Percentiles rank a stretch among this genome's conserved stretches.
These are phyloP conservation scores for Coniella lustricola DNA, from an alignment of 2,329 filamentous ascomycete species.

Conservation along the genomic window DNA sequence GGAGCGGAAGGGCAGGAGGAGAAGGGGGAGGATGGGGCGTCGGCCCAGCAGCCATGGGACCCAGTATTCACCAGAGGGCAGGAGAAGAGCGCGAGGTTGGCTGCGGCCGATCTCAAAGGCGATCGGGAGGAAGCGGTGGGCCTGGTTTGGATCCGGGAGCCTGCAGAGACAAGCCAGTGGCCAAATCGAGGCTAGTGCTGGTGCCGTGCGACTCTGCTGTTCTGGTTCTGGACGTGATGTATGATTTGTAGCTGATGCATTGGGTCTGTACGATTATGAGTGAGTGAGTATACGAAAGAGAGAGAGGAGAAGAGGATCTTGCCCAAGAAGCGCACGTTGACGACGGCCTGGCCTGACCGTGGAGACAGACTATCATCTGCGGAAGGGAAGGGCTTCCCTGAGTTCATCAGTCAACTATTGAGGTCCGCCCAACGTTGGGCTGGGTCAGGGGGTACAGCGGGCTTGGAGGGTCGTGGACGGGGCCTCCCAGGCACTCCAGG, in stretches of 20 bases:
- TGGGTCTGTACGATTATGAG: neutral
- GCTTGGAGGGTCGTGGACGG: no score
- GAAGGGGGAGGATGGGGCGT: conserved; percentile 54
- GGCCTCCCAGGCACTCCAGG: no score
- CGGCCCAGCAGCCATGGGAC: conserved; percentile 50
- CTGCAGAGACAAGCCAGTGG: neutral
- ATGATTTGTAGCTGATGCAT: neutral
- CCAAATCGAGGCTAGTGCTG: conserved; percentile 1
- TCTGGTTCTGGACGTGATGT: no score
- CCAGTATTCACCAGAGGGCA: conserved; percentile 3
- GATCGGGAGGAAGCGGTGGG: conserved; percentile 6
- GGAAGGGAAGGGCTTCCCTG: no score
- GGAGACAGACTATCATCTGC: no score
- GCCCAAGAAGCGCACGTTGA: no score
- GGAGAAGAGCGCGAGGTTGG: neutral
- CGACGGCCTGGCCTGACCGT: no score
- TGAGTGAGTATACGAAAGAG: neutral
- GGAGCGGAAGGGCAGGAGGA: conserved; percentile 57
- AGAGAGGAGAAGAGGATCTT: neutral
- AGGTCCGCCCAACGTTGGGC: no score
- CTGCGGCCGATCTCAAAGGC: conserved; percentile 1
- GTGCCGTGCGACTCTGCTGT: neutral
- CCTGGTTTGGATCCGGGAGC: conserved; percentile 2
- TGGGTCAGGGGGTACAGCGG: no score
- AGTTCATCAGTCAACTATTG: neutral